These are phyloP conservation scores for Cutaneotrichosporon mucoides DNA, from an alignment of 1,284 basidiomycete species.

Conservation along the genomic window DNA sequence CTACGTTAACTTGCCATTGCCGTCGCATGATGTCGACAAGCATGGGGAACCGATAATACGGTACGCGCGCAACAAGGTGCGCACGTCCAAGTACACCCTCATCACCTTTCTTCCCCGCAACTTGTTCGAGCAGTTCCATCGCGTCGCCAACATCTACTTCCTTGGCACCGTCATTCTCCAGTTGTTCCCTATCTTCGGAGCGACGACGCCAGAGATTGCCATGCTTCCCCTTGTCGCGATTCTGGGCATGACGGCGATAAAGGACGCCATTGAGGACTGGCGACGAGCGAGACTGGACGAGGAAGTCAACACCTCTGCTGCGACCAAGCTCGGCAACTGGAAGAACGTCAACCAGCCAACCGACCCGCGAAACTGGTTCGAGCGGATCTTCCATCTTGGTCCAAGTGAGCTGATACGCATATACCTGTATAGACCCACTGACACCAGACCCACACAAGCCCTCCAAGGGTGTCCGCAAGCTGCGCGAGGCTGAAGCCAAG, in stretches of 20 bases:
- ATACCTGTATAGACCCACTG: neutral
- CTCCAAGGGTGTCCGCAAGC: slow-evolving; percentile 76
- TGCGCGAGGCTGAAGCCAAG: slow-evolving; percentile 73
- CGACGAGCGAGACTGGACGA: slow-evolving; percentile 81
- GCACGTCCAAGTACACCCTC: slow-evolving; percentile 89
- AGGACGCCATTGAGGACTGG: slow-evolving; percentile 93
- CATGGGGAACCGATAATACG: slow-evolving; percentile 70
- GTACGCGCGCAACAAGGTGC: slow-evolving; percentile 90
- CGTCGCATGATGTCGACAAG: slow-evolving; percentile 17
- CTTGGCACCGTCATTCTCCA: slow-evolving; percentile 76
- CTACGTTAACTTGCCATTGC: slow-evolving; percentile 62
- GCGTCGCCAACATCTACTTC: slow-evolving; percentile 92
- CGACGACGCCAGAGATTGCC: slow-evolving; percentile 74
- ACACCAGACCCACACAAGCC: slow-evolving; percentile 50
- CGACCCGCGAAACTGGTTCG: slow-evolving; percentile 70
- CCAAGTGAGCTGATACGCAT: slow-evolving; percentile 23
- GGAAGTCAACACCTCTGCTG: slow-evolving; percentile 53
- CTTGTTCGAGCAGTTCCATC: slow-evolving; percentile 81
- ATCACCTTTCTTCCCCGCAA: slow-evolving; percentile 93
- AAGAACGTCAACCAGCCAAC: slow-evolving; percentile 80
- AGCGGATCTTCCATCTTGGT: slow-evolving; percentile 60
- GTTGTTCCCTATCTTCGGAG: slow-evolving; percentile 87
- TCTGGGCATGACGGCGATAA: slow-evolving; percentile 81
- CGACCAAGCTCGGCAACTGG: slow-evolving; percentile 68
- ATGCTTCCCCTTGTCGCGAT: slow-evolving; percentile 87